phyloP scores from a whole-genome alignment of 1,284 basidiomycete genomes.

The Irpex sp. region DNA sequence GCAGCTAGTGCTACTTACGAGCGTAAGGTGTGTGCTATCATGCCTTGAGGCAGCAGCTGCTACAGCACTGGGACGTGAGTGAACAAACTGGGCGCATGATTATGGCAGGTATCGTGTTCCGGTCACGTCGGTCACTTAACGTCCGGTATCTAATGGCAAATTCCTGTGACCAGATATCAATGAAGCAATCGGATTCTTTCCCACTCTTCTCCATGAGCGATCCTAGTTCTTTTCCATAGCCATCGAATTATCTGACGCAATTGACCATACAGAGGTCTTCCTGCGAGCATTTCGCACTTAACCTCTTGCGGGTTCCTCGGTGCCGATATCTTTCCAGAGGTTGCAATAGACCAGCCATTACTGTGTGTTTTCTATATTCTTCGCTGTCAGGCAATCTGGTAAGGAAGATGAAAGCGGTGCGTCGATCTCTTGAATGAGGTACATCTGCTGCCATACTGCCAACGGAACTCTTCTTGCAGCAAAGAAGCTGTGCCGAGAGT shows the following conservation, averaged over 20 bases:
- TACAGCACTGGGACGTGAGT: neutral
- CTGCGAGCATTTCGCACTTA: neutral
- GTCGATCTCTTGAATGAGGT: neutral
- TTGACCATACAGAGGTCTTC: neutral
- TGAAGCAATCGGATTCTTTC: neutral
- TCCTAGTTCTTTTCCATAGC: neutral
- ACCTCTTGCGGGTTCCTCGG: neutral
- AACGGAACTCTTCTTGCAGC: neutral
- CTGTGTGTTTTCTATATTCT: neutral
- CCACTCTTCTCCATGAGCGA: neutral
- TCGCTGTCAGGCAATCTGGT: neutral
- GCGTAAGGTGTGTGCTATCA: neutral
- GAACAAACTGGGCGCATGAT: neutral
- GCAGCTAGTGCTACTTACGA: neutral
- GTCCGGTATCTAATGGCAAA: conserved; percentile 4
- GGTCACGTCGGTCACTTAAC: conserved; percentile 1
- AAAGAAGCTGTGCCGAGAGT: neutral
- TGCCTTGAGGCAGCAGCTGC: neutral
- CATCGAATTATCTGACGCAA: neutral
- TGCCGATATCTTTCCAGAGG: neutral
- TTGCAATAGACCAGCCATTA: neutral
- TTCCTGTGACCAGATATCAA: neutral
- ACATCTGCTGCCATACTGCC: neutral
- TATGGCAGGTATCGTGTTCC: neutral
- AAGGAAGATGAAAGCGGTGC: neutral